Percentiles rank a stretch among this genome's conserved stretches.
Evolutionary conservation across 1,139 yeast species (phyloP).

Genomic region (Suhomyces ambrosiae): DNA sequence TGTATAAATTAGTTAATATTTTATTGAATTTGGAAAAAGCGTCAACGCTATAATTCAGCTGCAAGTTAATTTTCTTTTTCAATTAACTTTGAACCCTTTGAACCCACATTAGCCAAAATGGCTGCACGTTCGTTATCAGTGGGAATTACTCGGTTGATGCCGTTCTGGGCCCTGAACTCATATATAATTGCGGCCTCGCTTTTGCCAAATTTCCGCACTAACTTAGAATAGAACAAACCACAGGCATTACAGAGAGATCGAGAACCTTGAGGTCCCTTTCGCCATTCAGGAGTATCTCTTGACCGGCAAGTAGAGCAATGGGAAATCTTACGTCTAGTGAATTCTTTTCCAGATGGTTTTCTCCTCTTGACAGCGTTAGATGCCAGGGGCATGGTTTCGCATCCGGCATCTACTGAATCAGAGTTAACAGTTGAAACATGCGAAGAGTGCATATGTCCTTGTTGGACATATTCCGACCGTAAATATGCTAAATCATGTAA

Average conservation of each 20-base stretch:
- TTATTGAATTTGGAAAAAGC: not conserved
- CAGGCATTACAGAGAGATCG: slow-evolving; percentile 32
- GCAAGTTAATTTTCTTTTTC: not conserved
- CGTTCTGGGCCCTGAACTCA: slow-evolving; percentile 10
- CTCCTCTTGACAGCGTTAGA: not conserved
- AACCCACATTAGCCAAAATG: slow-evolving; percentile 1
- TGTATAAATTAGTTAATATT: not conserved
- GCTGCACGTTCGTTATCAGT: slow-evolving; percentile 7
- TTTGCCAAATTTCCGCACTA: slow-evolving; percentile 25
- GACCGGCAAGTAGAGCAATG: slow-evolving; percentile 26
- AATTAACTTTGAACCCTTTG: not conserved
- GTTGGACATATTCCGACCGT: slow-evolving; percentile 3
- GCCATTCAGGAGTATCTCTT: slow-evolving; percentile 32
- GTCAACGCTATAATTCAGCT: not conserved
- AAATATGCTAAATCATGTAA: slow-evolving; percentile 2
- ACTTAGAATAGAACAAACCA: slow-evolving; percentile 30
- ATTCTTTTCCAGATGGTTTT: slow-evolving; percentile 1
- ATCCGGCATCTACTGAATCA: slow-evolving; percentile 4
- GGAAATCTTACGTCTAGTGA: not conserved
- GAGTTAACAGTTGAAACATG: slow-evolving; percentile 3
- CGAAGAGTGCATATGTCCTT: slow-evolving; percentile 5
- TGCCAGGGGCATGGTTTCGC: slow-evolving; percentile 5
- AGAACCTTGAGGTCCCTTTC: slow-evolving; percentile 30
- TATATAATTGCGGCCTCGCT: slow-evolving; percentile 17
- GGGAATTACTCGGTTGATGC: slow-evolving; percentile 18